Conservation (phyloP, 2,329 filamentous ascomycete species). For the Westerdykella ornata region DNA sequence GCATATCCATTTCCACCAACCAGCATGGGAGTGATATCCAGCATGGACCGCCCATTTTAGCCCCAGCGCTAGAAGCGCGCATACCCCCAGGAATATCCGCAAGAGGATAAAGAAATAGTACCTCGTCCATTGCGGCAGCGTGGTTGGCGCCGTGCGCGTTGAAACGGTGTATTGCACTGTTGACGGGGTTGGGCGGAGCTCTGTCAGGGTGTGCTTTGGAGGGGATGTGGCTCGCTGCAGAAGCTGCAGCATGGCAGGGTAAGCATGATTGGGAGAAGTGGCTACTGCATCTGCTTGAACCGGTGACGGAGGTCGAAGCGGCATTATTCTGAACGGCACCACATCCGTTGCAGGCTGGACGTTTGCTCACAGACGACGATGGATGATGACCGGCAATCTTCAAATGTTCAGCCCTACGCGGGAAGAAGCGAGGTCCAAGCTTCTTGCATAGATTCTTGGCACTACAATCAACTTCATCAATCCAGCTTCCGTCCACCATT, state of each 20-base stretch:
- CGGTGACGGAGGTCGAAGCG: no score
- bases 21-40: constrained; percentile 1
- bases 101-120: constrained; percentile 42
- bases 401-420: no score
- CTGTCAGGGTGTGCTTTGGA: constrained; percentile 19
- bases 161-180: constrained; percentile 92
- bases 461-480: no score
- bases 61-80: constrained; percentile 36
- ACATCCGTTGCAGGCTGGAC: no score
- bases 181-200: constrained; percentile 56
- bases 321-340: no score
- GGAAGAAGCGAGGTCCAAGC: constrained; percentile 15
- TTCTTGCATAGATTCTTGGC: not conserved
- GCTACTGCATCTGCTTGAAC: no score
- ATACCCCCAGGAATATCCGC: constrained; percentile 40
- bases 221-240: constrained; percentile 25
- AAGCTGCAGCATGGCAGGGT: constrained; percentile 5
- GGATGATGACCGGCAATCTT: no score
- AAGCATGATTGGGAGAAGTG: no score
- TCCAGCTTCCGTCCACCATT: not conserved
- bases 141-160: constrained; percentile 55
- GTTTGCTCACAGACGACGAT: no score
- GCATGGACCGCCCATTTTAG: constrained; percentile 16
- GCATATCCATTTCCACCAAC: constrained; percentile 4
- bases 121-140: constrained; percentile 41